Conservation (phyloP, 345 rosid genomes). For the Sisymbrium irio region DNA sequence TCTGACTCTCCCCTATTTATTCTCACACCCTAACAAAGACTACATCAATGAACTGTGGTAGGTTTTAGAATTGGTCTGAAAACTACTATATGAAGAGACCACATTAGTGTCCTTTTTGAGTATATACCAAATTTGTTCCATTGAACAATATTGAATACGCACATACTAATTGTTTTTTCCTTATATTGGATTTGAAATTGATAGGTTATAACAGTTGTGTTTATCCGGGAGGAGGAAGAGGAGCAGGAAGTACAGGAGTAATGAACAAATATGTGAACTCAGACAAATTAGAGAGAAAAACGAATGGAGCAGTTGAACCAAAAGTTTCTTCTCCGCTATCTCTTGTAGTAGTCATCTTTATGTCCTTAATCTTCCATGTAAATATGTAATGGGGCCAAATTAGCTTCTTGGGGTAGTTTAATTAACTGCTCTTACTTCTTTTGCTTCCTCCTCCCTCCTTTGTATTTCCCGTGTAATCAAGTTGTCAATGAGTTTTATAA, state of each 20-base stretch:
- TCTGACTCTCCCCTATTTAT: background rate
- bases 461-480: background rate
- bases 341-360: constrained; percentile 5
- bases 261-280: constrained; percentile 35
- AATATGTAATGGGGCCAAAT: constrained; percentile 10
- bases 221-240: constrained; percentile 52
- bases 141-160: background rate
- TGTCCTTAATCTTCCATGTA: constrained; percentile 22
- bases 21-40: background rate
- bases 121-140: background rate
- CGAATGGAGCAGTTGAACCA: constrained; percentile 25
- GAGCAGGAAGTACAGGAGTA: constrained; percentile 25
- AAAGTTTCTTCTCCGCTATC: constrained; percentile 9
- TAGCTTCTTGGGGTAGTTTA: constrained; percentile 3
- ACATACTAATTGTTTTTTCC: background rate
- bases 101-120: background rate
- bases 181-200: background rate
- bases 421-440: constrained; percentile 2
- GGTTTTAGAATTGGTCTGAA: background rate
- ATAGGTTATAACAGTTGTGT: constrained; percentile 60
- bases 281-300: constrained; percentile 20
- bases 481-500: constrained; percentile 2
- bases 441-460: background rate
- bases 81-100: background rate
- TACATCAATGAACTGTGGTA: background rate